Percentiles rank a stretch among this genome's conserved stretches.
phyloP scores from a whole-genome alignment of 345 rosid genomes.

The Camelina sativa region DNA sequence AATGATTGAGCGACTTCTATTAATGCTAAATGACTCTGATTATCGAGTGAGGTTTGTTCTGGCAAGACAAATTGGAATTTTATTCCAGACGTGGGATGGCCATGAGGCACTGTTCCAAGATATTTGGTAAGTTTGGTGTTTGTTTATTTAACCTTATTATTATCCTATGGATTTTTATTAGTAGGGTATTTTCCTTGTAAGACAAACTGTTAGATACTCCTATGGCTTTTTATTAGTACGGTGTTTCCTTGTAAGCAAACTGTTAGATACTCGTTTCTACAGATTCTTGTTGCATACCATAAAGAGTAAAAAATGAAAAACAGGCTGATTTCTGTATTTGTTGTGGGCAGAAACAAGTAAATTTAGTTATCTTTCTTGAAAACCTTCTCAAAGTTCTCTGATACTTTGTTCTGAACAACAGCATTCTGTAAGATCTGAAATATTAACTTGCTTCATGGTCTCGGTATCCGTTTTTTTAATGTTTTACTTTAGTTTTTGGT shows the following conservation, averaged over 20 bases:
- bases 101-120: conserved; percentile 89
- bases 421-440: conserved; percentile 9
- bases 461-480: not conserved
- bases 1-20: conserved; percentile 76
- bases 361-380: not conserved
- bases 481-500: conserved; percentile 2
- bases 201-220: conserved; percentile 26
- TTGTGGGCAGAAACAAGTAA: conserved; percentile 9
- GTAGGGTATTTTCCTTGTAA: conserved; percentile 22
- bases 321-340: conserved; percentile 26
- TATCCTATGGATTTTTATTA: conserved; percentile 8
- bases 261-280: conserved; percentile 24
- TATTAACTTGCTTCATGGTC: not conserved
- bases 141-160: conserved; percentile 6
- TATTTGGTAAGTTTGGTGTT: conserved; percentile 70
- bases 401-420: conserved; percentile 7
- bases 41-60: conserved; percentile 80
- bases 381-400: conserved; percentile 18
- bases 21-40: conserved; percentile 79
- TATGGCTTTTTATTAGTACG: conserved; percentile 8
- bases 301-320: not conserved
- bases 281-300: conserved; percentile 2
- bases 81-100: conserved; percentile 98
- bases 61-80: conserved; percentile 74
- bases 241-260: conserved; percentile 21